A percentile compares a stretch with the other conserved stretches of the same genome.
Evolutionary conservation across 805 yeast genomes (phyloP).

Genomic region (Candida sanyiensis): DNA sequence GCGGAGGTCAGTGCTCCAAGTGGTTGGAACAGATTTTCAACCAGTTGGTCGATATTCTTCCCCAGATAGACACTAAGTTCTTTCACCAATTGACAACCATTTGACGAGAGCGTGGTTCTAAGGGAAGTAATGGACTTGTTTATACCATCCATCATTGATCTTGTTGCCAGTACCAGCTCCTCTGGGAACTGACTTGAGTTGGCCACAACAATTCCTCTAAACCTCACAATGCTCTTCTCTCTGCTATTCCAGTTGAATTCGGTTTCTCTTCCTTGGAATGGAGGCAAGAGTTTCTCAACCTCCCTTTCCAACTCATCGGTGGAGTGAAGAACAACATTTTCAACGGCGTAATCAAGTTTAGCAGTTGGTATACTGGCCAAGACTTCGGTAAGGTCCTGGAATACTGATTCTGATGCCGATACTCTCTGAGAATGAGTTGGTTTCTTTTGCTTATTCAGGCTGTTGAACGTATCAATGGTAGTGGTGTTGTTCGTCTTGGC

Average conservation of each 20-base stretch:
- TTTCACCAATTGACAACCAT: slow-evolving; percentile 72
- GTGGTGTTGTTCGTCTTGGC: slow-evolving; percentile 10
- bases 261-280: slow-evolving; percentile 73
- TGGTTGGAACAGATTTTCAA: slow-evolving; percentile 30
- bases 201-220: slow-evolving; percentile 61
- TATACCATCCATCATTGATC: slow-evolving; percentile 49
- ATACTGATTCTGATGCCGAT: slow-evolving; percentile 3
- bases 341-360: slow-evolving; percentile 17
- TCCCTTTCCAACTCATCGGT: slow-evolving; percentile 24
- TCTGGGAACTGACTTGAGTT: slow-evolving; percentile 39
- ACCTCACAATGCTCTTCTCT: slow-evolving; percentile 51
- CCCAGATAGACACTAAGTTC: slow-evolving; percentile 40
- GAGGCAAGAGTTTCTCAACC: slow-evolving; percentile 24
- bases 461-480: slow-evolving; percentile 25
- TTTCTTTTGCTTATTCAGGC: slow-evolving; percentile 14
- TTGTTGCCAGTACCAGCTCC: slow-evolving; percentile 31
- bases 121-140: slow-evolving; percentile 64
- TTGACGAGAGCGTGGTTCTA: slow-evolving; percentile 74
- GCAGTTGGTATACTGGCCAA: slow-evolving; percentile 18
- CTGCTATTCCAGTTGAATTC: slow-evolving; percentile 82
- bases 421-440: slow-evolving; percentile 3
- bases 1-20: slow-evolving; percentile 31
- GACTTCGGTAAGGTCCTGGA: slow-evolving; percentile 14
- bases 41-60: slow-evolving; percentile 27
- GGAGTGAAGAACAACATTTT: slow-evolving; percentile 11